These are phyloP conservation scores for Xylaria curta DNA, from an alignment of 495 filamentous ascomycete genomes.

Conservation along the genomic window DNA sequence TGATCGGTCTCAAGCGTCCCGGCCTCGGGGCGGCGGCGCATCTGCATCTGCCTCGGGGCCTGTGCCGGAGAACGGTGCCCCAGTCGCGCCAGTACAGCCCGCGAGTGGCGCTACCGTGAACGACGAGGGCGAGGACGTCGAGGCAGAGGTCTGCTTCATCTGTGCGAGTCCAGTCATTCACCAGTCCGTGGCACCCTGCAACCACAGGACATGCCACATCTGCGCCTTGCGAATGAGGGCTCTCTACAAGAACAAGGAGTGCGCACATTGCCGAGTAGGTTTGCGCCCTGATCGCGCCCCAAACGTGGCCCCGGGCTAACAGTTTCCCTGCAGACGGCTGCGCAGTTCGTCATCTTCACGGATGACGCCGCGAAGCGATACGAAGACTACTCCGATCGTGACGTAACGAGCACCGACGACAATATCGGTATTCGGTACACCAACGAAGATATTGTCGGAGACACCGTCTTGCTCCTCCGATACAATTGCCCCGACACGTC, in stretches of 20 bases:
- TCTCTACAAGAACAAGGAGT: slow-evolving; percentile 93
- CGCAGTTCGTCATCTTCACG: slow-evolving; percentile 88
- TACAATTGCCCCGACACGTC: slow-evolving; percentile 91
- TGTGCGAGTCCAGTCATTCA: slow-evolving; percentile 88
- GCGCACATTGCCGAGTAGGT: slow-evolving; percentile 89
- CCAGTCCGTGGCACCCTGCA: slow-evolving; percentile 87
- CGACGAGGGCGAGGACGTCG: slow-evolving; percentile 56
- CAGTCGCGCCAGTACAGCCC: slow-evolving; percentile 19
- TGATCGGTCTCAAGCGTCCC: slow-evolving; percentile 16
- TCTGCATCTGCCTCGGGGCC: slow-evolving; percentile 14
- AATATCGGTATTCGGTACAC: slow-evolving; percentile 91
- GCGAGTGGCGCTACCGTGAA: slow-evolving; percentile 12
- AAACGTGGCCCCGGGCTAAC: slow-evolving; percentile 25
- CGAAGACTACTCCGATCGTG: slow-evolving; percentile 75
- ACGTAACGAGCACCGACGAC: slow-evolving; percentile 77
- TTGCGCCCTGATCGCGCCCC: neutral
- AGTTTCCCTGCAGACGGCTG: slow-evolving; percentile 63
- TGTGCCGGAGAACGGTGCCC: slow-evolving; percentile 1
- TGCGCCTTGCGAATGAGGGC: slow-evolving; percentile 88
- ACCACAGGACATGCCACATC: slow-evolving; percentile 94
- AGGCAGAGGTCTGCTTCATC: slow-evolving; percentile 92
- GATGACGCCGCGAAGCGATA: slow-evolving; percentile 80
- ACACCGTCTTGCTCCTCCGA: slow-evolving; percentile 83
- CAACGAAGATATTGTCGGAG: slow-evolving; percentile 82
- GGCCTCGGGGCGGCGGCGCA: slow-evolving; percentile 9